Evolutionary conservation across 1,139 yeast genomes (phyloP).

Genomic region (Kodamaea arcana): DNA sequence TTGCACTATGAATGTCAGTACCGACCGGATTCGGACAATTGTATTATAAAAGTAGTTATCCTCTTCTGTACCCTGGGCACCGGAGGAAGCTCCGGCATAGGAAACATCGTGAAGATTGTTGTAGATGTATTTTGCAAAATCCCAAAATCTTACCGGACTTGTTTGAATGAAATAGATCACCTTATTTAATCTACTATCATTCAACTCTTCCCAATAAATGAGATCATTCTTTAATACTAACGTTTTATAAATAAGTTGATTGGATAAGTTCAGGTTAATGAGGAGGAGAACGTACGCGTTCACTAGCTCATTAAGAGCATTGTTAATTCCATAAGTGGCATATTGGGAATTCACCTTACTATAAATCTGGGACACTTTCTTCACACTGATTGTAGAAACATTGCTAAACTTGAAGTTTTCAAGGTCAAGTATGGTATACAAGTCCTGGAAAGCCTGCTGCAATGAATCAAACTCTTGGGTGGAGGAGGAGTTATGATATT

Average conservation of each 20-base stretch:
- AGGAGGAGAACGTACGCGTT: constrained; percentile 24
- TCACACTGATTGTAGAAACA: constrained; percentile 14
- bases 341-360: background rate
- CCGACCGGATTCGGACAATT: constrained; percentile 10
- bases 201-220: constrained; percentile 34
- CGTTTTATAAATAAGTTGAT: constrained; percentile 33
- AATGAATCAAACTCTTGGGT: constrained; percentile 12
- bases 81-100: constrained; percentile 4
- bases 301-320: constrained; percentile 15
- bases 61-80: constrained; percentile 15
- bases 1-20: constrained; percentile 1
- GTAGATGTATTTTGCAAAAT: constrained; percentile 12
- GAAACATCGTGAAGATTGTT: constrained; percentile 3
- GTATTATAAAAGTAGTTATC: constrained; percentile 14
- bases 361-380: constrained; percentile 9
- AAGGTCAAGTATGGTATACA: constrained; percentile 21
- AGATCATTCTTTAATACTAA: constrained; percentile 31
- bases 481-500: background rate
- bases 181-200: constrained; percentile 24
- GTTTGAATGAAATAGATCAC: constrained; percentile 33
- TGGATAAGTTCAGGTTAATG: constrained; percentile 27
- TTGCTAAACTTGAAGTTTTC: constrained; percentile 21
- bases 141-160: constrained; percentile 23
- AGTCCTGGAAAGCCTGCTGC: constrained; percentile 22
- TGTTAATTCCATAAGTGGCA: constrained; percentile 4